A percentile compares a stretch with the other conserved stretches of the same genome.
These are phyloP conservation scores for Starmerella apis DNA, from an alignment of 805 yeast species.

Conservation along the genomic window DNA sequence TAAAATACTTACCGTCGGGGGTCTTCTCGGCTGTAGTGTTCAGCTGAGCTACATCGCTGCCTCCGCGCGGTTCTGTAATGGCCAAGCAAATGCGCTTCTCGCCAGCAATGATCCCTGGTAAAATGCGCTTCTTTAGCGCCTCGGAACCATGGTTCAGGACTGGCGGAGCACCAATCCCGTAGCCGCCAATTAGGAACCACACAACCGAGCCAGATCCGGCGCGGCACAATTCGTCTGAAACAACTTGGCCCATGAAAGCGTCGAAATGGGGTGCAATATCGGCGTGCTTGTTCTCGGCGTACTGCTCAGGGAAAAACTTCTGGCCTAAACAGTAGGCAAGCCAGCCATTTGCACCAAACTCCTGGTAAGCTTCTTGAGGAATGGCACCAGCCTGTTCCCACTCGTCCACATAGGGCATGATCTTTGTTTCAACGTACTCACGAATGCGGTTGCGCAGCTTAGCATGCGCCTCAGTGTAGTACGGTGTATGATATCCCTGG, in stretches of 20 bases:
- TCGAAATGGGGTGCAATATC: conserved; percentile 32
- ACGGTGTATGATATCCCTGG: conserved; percentile 36
- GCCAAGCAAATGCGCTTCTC: conserved; percentile 36
- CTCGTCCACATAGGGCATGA: conserved; percentile 35
- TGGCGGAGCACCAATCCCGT: conserved; percentile 37
- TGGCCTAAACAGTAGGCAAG: conserved; percentile 32
- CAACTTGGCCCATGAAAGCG: conserved; percentile 33
- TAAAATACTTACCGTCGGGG: conserved; percentile 36
- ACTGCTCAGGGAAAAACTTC: conserved; percentile 30
- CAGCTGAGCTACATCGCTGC: conserved; percentile 38
- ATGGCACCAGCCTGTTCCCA: conserved; percentile 36
- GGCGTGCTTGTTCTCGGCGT: conserved; percentile 26
- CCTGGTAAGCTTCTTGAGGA: conserved; percentile 28
- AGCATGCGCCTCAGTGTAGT: conserved; percentile 34
- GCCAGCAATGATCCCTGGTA: conserved; percentile 34
- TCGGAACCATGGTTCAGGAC: conserved; percentile 30
- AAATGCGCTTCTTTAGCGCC: conserved; percentile 30
- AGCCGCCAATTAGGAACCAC: conserved; percentile 37
- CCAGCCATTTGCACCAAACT: conserved; percentile 34
- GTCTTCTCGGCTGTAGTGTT: conserved; percentile 35
- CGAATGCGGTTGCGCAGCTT: conserved; percentile 35
- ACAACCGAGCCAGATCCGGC: conserved; percentile 37
- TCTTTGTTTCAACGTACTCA: conserved; percentile 33
- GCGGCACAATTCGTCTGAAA: conserved; percentile 35
- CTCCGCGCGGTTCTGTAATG: conserved; percentile 39